Base-by-base conservation (phyloP, 2,329 filamentous ascomycete species). In the Aspergillus uvarum region DNA sequence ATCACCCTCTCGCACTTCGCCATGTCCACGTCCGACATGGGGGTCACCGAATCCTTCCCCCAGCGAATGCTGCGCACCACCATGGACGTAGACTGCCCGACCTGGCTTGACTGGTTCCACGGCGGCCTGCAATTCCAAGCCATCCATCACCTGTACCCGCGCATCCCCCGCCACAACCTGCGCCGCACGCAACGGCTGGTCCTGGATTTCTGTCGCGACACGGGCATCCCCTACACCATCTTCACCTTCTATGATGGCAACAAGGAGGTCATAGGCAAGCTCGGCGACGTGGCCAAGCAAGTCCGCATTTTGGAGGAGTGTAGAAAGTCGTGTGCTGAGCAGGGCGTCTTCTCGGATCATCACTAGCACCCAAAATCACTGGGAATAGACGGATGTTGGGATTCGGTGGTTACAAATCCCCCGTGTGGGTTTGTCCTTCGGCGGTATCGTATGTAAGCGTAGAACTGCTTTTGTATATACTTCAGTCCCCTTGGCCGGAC, bases 1-100 rank as follows among this genome's bases (percentile, higher is more conserved):
- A 96, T 96, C 73, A 96, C 92, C 0, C 84, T 96, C 19, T 95
- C 90, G 2, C 92, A 96, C 76, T 96, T 96, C 76, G 91, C 91
- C 65, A 96, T 96, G 92, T 94, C 90, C 67, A 96, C 92, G 0
- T 85, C 90, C 11, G 91, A 96, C 68, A 82, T 96, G 12, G 93
- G 93, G 0, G 87, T 89, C 1, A 82, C 88, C 54, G 92, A 96
- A 74, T 95, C 90, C 0, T 96, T 96, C 74, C 87, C 92, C 0
- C 92, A 96, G 76, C 90, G 89, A 74, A 95, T 96, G 89, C 82
- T 96, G 50, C 88, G 93, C 66, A 96, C 92, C 1, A 96, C 92
- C 12, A 96, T 96, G 92, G 92, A 96, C 65, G 87, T 96, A 22
- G 91, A 95, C 72, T 96, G 92, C 71, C 91, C 92, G 0, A 81